phyloP scores from a whole-genome alignment of 2,329 filamentous ascomycete genomes.

The Harringtonia aguacate region DNA sequence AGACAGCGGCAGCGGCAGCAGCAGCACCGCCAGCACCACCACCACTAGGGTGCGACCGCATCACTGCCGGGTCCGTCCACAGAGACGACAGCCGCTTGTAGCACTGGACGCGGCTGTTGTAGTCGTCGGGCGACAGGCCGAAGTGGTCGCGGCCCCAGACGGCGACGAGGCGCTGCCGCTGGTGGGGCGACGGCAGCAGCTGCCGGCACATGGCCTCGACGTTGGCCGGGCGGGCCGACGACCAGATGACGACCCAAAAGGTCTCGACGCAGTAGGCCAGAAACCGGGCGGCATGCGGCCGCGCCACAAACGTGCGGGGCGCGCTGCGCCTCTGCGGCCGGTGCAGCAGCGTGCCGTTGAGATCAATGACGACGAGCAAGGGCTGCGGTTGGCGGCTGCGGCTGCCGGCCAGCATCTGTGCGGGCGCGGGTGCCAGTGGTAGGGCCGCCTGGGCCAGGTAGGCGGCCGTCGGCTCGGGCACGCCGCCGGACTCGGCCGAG shows the following conservation, averaged over 20 bases:
- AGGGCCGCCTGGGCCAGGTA: conserved; percentile 49
- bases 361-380: conserved; percentile 76
- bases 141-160: conserved; percentile 74
- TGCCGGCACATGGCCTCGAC: conserved; percentile 56
- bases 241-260: conserved; percentile 83
- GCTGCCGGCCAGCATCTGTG: conserved; percentile 5
- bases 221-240: conserved; percentile 67
- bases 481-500: conserved; percentile 37
- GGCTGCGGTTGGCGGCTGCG: conserved; percentile 38
- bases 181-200: conserved; percentile 36
- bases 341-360: conserved; percentile 83
- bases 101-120: conserved; percentile 62
- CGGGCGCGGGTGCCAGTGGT: conserved; percentile 17
- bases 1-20: conserved; percentile 23
- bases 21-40: too few relatives aligned
- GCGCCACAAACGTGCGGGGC: conserved; percentile 46
- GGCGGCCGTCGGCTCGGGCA: conserved; percentile 46
- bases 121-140: conserved; percentile 53
- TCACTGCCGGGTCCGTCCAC: conserved; percentile 50
- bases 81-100: conserved; percentile 75
- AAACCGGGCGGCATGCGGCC: conserved; percentile 60
- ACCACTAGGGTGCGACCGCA: too few relatives aligned
- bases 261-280: conserved; percentile 61
- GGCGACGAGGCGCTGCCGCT: conserved; percentile 43
- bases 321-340: conserved; percentile 42